These are phyloP conservation scores for Epithemia pelagica DNA, from an alignment of 108 stramenopile species.

Conservation along the genomic window DNA sequence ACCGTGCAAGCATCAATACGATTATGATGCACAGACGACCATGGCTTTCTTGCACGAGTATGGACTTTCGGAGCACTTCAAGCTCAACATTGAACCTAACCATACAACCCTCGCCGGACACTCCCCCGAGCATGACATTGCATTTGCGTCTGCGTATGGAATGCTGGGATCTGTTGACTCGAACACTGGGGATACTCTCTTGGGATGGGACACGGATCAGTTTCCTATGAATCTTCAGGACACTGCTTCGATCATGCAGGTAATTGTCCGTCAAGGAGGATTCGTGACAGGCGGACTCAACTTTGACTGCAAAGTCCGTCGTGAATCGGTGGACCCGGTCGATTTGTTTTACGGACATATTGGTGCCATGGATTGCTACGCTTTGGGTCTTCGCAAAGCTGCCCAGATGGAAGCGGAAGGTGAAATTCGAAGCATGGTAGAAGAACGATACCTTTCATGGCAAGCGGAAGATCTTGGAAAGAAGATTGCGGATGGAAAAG, in stretches of 20 bases:
- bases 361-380: slow-evolving; percentile 61
- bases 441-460: slow-evolving; percentile 45
- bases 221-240: slow-evolving; percentile 49
- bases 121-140: slow-evolving; percentile 53
- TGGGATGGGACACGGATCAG: slow-evolving; percentile 67
- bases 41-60: slow-evolving; percentile 54
- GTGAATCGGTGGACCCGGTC: slow-evolving; percentile 50
- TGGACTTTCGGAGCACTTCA: slow-evolving; percentile 46
- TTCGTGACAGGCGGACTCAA: slow-evolving; percentile 51
- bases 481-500: slow-evolving; percentile 37
- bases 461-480: slow-evolving; percentile 30
- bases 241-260: slow-evolving; percentile 43
- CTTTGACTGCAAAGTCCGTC: slow-evolving; percentile 68
- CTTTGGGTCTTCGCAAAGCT: slow-evolving; percentile 49
- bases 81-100: slow-evolving; percentile 68
- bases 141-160: slow-evolving; percentile 36
- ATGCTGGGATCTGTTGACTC: slow-evolving; percentile 63
- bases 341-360: slow-evolving; percentile 63
- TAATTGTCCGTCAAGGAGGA: slow-evolving; percentile 49
- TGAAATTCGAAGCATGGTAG: slow-evolving; percentile 27
- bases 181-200: slow-evolving; percentile 52
- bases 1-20: slow-evolving; percentile 68
- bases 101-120: slow-evolving; percentile 68
- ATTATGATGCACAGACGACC: slow-evolving; percentile 65
- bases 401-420: slow-evolving; percentile 47